A percentile compares a stretch with the other conserved stretches of the same genome.
phyloP scores from a whole-genome alignment of 192 early-diverging fungal species.

The Podochytrium sp. region DNA sequence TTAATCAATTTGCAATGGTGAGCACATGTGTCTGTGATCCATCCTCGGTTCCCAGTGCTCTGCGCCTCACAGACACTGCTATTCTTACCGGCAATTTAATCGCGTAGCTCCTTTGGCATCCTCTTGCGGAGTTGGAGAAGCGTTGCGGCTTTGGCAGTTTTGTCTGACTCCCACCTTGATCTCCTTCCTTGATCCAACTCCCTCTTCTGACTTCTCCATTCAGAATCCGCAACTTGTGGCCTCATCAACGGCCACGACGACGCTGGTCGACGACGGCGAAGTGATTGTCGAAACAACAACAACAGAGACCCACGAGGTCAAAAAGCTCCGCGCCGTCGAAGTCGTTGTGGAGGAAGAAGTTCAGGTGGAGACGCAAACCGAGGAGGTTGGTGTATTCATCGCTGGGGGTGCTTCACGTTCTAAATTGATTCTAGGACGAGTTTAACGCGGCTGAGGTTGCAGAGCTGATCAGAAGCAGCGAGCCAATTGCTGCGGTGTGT shows the following conservation, averaged over 20 bases:
- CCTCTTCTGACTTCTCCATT: no score
- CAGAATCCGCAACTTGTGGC: background rate
- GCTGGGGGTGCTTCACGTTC: background rate
- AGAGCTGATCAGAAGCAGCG: background rate
- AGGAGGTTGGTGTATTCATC: background rate
- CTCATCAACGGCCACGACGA: background rate
- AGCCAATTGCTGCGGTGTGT: background rate
- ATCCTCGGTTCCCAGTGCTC: no score
- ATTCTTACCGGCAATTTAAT: no score
- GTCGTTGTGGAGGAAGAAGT: constrained; percentile 8
- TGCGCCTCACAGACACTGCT: no score
- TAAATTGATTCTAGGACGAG: no score
- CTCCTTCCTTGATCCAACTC: no score
- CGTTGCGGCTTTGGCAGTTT: no score
- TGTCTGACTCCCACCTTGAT: no score
- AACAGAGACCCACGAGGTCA: constrained; percentile 16
- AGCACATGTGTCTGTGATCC: no score
- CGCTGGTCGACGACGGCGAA: constrained; percentile 1
- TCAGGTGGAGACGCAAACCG: background rate
- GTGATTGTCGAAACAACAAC: constrained; percentile 10
- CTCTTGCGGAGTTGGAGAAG: no score
- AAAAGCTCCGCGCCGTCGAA: background rate
- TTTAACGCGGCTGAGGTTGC: constrained; percentile 5
- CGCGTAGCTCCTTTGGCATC: no score
- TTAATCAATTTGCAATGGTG: no score